phyloP scores from a whole-genome alignment of 2,329 filamentous ascomycete genomes.

The Aureobasidium sp. region DNA sequence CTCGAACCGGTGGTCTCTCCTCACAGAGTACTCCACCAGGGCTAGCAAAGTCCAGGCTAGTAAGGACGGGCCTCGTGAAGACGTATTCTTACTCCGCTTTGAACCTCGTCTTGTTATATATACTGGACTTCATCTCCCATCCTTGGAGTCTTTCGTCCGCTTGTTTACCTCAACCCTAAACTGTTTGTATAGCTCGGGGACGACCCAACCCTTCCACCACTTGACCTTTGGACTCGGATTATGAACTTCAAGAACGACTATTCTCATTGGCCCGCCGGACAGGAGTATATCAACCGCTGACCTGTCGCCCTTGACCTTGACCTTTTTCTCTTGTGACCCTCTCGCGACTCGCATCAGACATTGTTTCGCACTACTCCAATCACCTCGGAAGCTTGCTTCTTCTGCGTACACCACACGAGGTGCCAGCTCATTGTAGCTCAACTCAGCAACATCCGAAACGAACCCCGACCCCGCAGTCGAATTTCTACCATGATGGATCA shows the following conservation, averaged over 20 bases:
- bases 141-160: background rate
- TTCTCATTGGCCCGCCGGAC: slow-evolving; percentile 36
- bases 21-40: background rate
- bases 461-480: background rate
- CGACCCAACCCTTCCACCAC: background rate
- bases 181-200: background rate
- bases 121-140: background rate
- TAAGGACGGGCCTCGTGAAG: background rate
- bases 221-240: background rate
- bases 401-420: background rate
- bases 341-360: background rate
- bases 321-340: background rate
- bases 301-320: background rate
- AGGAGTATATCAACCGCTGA: slow-evolving; percentile 38
- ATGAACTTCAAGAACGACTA: slow-evolving; percentile 15
- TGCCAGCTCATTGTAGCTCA: background rate
- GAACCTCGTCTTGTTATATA: background rate
- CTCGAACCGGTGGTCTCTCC: background rate
- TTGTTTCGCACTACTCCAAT: background rate
- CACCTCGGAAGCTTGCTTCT: background rate
- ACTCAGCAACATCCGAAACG: too few relatives aligned
- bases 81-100: background rate
- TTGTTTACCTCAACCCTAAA: background rate
- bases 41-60: slow-evolving; percentile 1
- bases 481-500: slow-evolving; percentile 28